These are phyloP conservation scores for Ceratobasidium sp. DNA, from an alignment of 1,284 basidiomycete species.

Conservation along the genomic window DNA sequence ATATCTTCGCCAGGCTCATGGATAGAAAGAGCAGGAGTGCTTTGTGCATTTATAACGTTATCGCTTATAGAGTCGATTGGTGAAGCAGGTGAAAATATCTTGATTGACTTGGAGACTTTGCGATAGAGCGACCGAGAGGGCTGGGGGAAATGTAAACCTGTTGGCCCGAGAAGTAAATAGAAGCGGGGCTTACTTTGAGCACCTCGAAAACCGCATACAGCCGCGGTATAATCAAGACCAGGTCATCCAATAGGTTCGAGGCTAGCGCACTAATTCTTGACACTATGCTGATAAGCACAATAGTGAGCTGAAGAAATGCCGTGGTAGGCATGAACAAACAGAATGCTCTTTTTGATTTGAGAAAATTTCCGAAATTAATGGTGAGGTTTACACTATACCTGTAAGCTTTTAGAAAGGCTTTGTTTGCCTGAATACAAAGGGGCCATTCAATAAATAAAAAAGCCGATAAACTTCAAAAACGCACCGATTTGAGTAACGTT, in stretches of 20 bases:
- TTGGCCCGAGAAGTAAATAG: background rate
- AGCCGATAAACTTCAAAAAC: conserved; percentile 1
- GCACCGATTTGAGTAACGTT: conserved; percentile 49
- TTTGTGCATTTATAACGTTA: background rate
- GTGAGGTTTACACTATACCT: conserved; percentile 25
- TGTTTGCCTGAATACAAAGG: conserved; percentile 25
- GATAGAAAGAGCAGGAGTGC: background rate
- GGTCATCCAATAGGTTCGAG: conserved; percentile 61
- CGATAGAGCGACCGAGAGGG: conserved; percentile 25
- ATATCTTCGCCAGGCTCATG: conserved; percentile 20
- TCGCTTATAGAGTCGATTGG: background rate
- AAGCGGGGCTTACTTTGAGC: conserved; percentile 16
- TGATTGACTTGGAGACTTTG: background rate
- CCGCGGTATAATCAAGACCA: conserved; percentile 3
- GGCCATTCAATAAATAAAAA: background rate
- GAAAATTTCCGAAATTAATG: background rate
- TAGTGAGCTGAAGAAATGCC: conserved; percentile 74
- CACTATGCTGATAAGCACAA: conserved; percentile 70
- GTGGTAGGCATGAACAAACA: conserved; percentile 74
- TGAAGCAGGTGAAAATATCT: background rate
- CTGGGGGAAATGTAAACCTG: conserved; percentile 14
- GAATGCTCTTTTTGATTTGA: conserved; percentile 64
- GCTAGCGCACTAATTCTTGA: conserved; percentile 69
- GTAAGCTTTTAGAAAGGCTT: conserved; percentile 43
- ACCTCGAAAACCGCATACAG: conserved; percentile 35